phyloP scores from a whole-genome alignment of 768 basidiomycete species.

The Gloeophyllum trabeum region DNA sequence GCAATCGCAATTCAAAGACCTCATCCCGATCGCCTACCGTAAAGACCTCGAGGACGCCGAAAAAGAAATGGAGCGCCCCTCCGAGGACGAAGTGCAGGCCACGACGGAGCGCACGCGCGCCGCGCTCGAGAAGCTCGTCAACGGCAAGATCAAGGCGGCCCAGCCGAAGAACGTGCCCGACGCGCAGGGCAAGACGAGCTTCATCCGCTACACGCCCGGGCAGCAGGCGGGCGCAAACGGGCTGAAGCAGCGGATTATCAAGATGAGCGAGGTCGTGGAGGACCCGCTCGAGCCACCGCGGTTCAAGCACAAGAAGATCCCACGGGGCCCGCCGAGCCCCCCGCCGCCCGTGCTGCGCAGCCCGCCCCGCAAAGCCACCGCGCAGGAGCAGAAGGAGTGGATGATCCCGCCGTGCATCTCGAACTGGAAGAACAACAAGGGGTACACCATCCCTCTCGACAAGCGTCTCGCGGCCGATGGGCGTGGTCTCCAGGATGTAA shows the following conservation, averaged over 20 bases:
- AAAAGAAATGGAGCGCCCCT: slow-evolving; percentile 79
- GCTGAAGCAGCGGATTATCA: slow-evolving; percentile 92
- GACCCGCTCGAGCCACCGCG: slow-evolving; percentile 95
- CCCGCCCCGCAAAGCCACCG: slow-evolving; percentile 92
- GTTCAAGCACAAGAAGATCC: slow-evolving; percentile 99
- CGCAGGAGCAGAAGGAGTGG: slow-evolving; percentile 99
- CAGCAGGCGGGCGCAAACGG: slow-evolving; percentile 65
- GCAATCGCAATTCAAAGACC: slow-evolving; percentile 96
- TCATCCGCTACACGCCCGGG: slow-evolving; percentile 95
- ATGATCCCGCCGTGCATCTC: slow-evolving; percentile 99
- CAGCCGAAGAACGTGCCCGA: slow-evolving; percentile 94
- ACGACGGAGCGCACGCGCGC: slow-evolving; percentile 86
- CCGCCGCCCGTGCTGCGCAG: slow-evolving; percentile 92
- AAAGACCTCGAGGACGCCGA: slow-evolving; percentile 75
- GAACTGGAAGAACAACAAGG: slow-evolving; percentile 99
- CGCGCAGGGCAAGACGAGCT: slow-evolving; percentile 70
- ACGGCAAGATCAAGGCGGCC: slow-evolving; percentile 96
- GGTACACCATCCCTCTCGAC: slow-evolving; percentile 97
- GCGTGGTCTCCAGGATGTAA: slow-evolving; percentile 93
- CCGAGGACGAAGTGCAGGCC: slow-evolving; percentile 85
- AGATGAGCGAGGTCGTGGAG: slow-evolving; percentile 97
- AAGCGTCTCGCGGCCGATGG: slow-evolving; percentile 97
- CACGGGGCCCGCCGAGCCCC: slow-evolving; percentile 90
- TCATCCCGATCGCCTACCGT: slow-evolving; percentile 84
- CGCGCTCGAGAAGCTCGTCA: slow-evolving; percentile 88